These are phyloP conservation scores for Lactarius akahatsu DNA, from an alignment of 768 basidiomycete genomes.

Conservation along the genomic window DNA sequence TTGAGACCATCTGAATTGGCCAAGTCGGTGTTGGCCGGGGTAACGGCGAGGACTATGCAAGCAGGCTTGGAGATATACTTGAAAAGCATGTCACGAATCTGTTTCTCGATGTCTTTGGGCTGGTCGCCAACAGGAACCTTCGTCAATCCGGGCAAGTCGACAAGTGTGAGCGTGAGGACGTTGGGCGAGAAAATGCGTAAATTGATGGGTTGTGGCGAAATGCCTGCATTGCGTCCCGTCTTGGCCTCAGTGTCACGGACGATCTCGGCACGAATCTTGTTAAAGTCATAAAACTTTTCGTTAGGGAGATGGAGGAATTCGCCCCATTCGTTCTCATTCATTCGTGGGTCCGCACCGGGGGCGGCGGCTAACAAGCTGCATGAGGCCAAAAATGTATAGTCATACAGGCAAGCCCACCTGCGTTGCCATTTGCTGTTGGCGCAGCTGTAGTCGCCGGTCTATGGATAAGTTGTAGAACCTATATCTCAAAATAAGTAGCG, in stretches of 20 bases:
- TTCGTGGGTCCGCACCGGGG: slow-evolving; percentile 62
- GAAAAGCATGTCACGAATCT: slow-evolving; percentile 94
- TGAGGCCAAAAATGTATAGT: neutral
- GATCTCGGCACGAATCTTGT: slow-evolving; percentile 95
- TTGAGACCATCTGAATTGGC: slow-evolving; percentile 98
- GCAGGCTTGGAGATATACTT: slow-evolving; percentile 95
- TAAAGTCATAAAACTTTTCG: slow-evolving; percentile 97
- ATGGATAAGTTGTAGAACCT: slow-evolving; percentile 96
- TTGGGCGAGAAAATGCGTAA: slow-evolving; percentile 96
- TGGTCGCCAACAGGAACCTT: slow-evolving; percentile 96
- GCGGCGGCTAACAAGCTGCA: slow-evolving; percentile 32
- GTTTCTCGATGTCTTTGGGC: slow-evolving; percentile 95
- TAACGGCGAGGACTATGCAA: slow-evolving; percentile 95
- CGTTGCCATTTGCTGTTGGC: slow-evolving; percentile 44
- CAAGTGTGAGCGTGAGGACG: slow-evolving; percentile 93
- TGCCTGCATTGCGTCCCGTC: slow-evolving; percentile 97
- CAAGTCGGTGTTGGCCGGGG: slow-evolving; percentile 93
- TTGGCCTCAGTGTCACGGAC: slow-evolving; percentile 96
- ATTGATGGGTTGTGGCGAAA: slow-evolving; percentile 97
- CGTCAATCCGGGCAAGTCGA: slow-evolving; percentile 95
- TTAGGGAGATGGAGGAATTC: slow-evolving; percentile 96
- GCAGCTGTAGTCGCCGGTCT: slow-evolving; percentile 59
- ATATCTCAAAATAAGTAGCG: slow-evolving; percentile 15
- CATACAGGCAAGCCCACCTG: slow-evolving; percentile 31
- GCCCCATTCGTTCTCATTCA: slow-evolving; percentile 96